Conservation (phyloP, 2,329 filamentous ascomycete genomes). For the Capronia americana region DNA sequence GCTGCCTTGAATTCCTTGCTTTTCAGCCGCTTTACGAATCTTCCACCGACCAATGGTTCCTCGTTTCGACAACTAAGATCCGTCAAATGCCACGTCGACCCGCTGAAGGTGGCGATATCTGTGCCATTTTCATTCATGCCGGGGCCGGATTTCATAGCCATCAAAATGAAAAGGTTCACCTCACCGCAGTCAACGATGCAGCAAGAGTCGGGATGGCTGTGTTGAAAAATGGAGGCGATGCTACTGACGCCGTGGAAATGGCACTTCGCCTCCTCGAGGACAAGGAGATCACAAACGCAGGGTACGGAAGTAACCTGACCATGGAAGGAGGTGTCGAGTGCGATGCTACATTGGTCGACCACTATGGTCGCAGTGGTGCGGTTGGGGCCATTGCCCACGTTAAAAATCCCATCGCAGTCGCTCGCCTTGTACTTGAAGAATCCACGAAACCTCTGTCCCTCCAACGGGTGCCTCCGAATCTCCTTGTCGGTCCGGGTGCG, state of each 20-base stretch:
- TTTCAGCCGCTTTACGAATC: background rate
- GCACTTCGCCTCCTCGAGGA: slow-evolving; percentile 89
- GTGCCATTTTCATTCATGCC: slow-evolving; percentile 92
- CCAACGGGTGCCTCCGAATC: slow-evolving; percentile 87
- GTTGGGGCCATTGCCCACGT: slow-evolving; percentile 89
- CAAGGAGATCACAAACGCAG: slow-evolving; percentile 93
- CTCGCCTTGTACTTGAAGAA: slow-evolving; percentile 79
- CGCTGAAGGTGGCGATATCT: slow-evolving; percentile 55
- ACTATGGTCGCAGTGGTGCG: slow-evolving; percentile 87
- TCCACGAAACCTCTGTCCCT: slow-evolving; percentile 80
- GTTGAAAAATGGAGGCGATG: slow-evolving; percentile 76
- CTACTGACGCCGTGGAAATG: slow-evolving; percentile 87
- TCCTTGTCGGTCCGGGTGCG: slow-evolving; percentile 85
- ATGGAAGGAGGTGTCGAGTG: slow-evolving; percentile 92
- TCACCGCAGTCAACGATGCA: slow-evolving; percentile 85
- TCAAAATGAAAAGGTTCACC: slow-evolving; percentile 82
- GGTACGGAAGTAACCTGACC: slow-evolving; percentile 91
- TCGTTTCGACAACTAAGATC: slow-evolving; percentile 17
- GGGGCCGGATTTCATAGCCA: slow-evolving; percentile 92
- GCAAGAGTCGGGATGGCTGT: slow-evolving; percentile 83
- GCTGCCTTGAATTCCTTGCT: background rate
- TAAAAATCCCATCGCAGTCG: slow-evolving; percentile 88
- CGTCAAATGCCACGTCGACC: slow-evolving; percentile 46
- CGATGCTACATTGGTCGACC: slow-evolving; percentile 91
- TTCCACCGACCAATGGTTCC: slow-evolving; percentile 5